Percentiles rank a stretch among this genome's conserved stretches.
Evolutionary conservation across 345 rosid species (phyloP).

Genomic region (Barbarea vulgaris): DNA sequence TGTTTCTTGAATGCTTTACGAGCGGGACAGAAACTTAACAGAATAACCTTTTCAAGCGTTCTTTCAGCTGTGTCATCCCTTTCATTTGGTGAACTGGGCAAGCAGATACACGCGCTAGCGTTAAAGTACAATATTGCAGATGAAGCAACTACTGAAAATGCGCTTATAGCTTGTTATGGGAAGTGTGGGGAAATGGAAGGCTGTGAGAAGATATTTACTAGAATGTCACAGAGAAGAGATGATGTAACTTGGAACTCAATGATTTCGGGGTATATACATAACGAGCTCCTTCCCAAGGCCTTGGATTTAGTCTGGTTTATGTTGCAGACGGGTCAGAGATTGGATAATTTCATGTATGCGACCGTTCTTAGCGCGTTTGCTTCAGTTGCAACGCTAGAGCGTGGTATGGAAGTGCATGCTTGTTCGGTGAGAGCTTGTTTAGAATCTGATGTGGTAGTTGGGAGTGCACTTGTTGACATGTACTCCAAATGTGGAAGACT

Average conservation of each 20-base stretch:
- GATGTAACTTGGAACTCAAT: slow-evolving; percentile 86
- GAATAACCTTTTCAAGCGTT: slow-evolving; percentile 71
- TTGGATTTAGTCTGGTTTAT: slow-evolving; percentile 78
- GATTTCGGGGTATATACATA: slow-evolving; percentile 87
- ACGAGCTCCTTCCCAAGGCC: slow-evolving; percentile 69
- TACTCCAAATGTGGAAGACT: slow-evolving; percentile 94
- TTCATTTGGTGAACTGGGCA: slow-evolving; percentile 50
- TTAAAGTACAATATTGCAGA: slow-evolving; percentile 54
- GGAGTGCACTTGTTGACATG: slow-evolving; percentile 93
- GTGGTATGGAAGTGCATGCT: slow-evolving; percentile 94
- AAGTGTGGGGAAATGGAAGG: slow-evolving; percentile 71
- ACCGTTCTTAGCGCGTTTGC: slow-evolving; percentile 97
- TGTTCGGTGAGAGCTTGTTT: slow-evolving; percentile 74
- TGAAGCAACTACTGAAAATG: slow-evolving; percentile 69
- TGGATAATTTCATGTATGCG: slow-evolving; percentile 84
- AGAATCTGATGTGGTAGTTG: slow-evolving; percentile 85
- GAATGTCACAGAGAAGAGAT: slow-evolving; percentile 80
- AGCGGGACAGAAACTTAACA: slow-evolving; percentile 63
- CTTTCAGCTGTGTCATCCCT: slow-evolving; percentile 67
- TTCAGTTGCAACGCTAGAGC: slow-evolving; percentile 82
- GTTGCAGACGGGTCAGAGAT: slow-evolving; percentile 71
- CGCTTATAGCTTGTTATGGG: slow-evolving; percentile 88
- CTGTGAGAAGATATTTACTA: slow-evolving; percentile 77
- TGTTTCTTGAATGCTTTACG: slow-evolving; percentile 64
- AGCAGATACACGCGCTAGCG: slow-evolving; percentile 69